These are phyloP conservation scores for Penicillium pancosmium DNA, from an alignment of 495 filamentous ascomycete species.

Conservation along the genomic window DNA sequence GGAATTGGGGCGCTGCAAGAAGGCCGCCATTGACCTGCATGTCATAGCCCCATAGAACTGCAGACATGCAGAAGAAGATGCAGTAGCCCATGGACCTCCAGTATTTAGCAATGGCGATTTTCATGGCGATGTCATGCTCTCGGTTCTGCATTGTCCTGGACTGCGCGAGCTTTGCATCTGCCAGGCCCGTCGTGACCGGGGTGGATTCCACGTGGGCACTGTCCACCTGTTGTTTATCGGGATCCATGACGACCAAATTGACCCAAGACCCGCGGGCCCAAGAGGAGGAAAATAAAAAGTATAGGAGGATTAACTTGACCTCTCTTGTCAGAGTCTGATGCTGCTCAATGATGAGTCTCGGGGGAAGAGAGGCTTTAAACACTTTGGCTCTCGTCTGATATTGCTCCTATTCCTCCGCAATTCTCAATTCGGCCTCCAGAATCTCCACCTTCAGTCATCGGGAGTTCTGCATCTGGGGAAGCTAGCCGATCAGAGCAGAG, in stretches of 20 bases:
- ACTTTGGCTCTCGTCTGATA: background rate
- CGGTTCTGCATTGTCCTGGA: background rate
- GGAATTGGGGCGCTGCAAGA: constrained; percentile 38
- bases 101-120: constrained; percentile 4
- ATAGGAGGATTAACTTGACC: background rate
- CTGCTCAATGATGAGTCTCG: background rate
- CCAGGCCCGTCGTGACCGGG: background rate
- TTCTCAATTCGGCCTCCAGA: background rate
- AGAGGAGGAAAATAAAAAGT: background rate
- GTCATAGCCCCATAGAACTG: constrained; percentile 38
- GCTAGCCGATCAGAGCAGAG: constrained; percentile 4
- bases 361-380: background rate
- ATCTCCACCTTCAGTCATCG: background rate
- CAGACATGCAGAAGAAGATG: constrained; percentile 15
- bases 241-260: constrained; percentile 4
- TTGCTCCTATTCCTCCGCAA: constrained; percentile 6
- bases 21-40: constrained; percentile 43
- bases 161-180: constrained; percentile 2
- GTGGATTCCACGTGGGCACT: constrained; percentile 14
- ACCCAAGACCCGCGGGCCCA: background rate
- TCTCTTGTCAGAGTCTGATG: background rate
- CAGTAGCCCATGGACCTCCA: constrained; percentile 8
- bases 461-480: constrained; percentile 12
- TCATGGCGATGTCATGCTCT: constrained; percentile 8
- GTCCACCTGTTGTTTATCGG: constrained; percentile 4